phyloP scores from a whole-genome alignment of 257 asterid genomes.

The Gynochthodes officinalis region DNA sequence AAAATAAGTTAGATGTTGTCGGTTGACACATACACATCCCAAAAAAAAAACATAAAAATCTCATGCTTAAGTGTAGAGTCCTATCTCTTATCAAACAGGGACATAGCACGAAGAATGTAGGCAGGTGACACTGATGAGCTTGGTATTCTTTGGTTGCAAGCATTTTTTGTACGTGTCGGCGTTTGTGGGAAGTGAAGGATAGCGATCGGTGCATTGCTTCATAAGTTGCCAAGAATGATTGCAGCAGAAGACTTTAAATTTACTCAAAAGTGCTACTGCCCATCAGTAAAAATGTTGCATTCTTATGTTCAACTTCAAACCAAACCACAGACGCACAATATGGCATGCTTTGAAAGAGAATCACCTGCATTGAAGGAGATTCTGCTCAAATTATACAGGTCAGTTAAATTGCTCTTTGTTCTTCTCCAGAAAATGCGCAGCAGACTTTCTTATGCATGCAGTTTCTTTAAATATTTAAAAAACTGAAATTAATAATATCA shows the following conservation, averaged over 20 bases:
- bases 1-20: no score
- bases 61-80: no score
- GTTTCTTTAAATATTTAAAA: background rate
- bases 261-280: slow-evolving; percentile 42
- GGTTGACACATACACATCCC: no score
- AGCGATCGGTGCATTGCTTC: slow-evolving; percentile 34
- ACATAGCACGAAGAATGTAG: background rate
- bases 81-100: no score
- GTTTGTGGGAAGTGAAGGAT: slow-evolving; percentile 4
- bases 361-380: slow-evolving; percentile 82
- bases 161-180: background rate
- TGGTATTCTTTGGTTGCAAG: slow-evolving; percentile 16
- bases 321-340: slow-evolving; percentile 10
- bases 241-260: slow-evolving; percentile 42
- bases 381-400: slow-evolving; percentile 72
- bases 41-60: no score
- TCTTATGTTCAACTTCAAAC: slow-evolving; percentile 18
- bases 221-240: slow-evolving; percentile 42
- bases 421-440: no score
- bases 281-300: slow-evolving; percentile 19
- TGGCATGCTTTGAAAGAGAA: slow-evolving; percentile 80
- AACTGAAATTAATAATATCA: background rate
- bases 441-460: no score
- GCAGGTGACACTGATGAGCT: background rate
- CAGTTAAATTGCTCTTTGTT: slow-evolving; percentile 7